phyloP scores from a whole-genome alignment of 305 asterid genomes.

The Solanum hybrid region DNA sequence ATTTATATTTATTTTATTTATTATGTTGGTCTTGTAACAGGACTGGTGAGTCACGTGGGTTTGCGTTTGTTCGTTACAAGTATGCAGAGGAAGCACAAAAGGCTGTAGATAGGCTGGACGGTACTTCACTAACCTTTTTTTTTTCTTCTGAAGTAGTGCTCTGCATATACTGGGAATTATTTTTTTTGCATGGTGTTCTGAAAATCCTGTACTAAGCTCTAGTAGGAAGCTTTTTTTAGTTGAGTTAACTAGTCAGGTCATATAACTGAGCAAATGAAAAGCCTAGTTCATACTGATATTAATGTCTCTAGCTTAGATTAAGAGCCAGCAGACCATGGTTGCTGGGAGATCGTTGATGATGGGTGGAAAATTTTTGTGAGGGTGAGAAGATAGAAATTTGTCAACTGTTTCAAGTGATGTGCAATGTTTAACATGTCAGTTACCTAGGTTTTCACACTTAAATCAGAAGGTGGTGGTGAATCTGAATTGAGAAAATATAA shows the following conservation, averaged over 20 bases:
- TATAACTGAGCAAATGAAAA: background rate
- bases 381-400: background rate
- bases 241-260: background rate
- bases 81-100: constrained; percentile 90
- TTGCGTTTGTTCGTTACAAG: constrained; percentile 93
- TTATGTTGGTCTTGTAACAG: constrained; percentile 20
- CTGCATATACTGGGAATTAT: background rate
- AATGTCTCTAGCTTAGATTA: background rate
- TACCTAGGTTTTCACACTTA: background rate
- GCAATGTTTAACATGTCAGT: background rate
- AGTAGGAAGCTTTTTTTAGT: background rate
- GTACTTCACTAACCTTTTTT: constrained; percentile 22
- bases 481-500: background rate
- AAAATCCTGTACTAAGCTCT: background rate
- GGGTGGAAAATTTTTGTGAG: background rate
- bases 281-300: background rate
- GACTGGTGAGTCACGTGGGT: constrained; percentile 96
- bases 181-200: background rate
- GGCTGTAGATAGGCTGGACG: constrained; percentile 96
- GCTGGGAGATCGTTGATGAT: background rate
- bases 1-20: background rate
- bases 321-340: background rate
- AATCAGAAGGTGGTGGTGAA: background rate
- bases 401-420: background rate
- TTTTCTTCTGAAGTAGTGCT: background rate